phyloP scores from a whole-genome alignment of 257 asterid genomes.

The Solanum bukasovii region DNA sequence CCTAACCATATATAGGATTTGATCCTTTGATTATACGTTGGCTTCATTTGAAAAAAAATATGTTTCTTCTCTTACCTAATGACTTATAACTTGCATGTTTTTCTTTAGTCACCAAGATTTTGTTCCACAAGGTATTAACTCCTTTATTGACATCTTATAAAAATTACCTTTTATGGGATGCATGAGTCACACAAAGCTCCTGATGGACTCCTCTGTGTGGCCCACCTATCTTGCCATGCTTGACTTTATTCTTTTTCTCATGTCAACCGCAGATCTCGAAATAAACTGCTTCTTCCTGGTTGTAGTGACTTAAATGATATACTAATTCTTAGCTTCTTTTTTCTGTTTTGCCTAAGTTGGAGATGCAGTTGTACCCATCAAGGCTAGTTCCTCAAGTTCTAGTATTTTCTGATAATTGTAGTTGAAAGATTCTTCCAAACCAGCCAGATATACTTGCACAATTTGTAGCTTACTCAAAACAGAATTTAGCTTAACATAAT shows the following conservation, averaged over 20 bases:
- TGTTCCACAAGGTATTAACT: not conserved
- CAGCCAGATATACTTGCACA: not conserved
- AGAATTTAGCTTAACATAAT: not conserved
- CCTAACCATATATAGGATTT: not conserved
- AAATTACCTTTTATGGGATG: not conserved
- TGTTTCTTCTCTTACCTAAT: not conserved
- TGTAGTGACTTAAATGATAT: not conserved
- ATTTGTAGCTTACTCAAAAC: not conserved
- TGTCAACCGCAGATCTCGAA: not conserved
- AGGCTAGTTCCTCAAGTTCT: not conserved
- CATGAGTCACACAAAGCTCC: not conserved
- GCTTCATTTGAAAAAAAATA: not conserved
- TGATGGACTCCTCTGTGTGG: not conserved
- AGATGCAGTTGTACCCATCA: not conserved
- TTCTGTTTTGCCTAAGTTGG: not conserved
- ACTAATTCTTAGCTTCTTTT: not conserved
- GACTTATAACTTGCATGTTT: not conserved
- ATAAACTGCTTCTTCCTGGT: not conserved
- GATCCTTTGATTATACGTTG: not conserved
- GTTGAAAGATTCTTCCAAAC: not conserved
- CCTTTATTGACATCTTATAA: not conserved
- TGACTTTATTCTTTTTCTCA: not conserved
- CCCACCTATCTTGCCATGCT: not conserved
- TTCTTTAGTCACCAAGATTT: not conserved
- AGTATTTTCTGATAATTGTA: not conserved